Evolutionary conservation across 352 stramenopile species (phyloP).

Genomic region (Saprolegnia diclina): DNA sequence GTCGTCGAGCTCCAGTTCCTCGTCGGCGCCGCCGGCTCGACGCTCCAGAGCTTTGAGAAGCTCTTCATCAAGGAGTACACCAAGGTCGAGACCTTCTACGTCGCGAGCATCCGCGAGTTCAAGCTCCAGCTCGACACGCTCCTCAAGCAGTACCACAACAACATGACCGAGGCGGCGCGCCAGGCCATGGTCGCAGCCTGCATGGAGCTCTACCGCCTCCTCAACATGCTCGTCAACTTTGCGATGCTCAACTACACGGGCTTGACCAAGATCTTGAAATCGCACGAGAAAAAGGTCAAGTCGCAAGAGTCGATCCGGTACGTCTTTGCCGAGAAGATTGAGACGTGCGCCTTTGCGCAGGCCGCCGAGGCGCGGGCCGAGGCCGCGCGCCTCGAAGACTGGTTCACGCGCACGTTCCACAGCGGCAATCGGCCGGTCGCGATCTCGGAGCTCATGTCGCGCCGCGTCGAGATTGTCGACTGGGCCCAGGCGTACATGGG

Average conservation of each 20-base stretch:
- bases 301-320: slow-evolving; percentile 39
- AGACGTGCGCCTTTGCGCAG: slow-evolving; percentile 49
- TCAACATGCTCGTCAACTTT: slow-evolving; percentile 95
- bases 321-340: slow-evolving; percentile 47
- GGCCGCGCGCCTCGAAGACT: slow-evolving; percentile 48
- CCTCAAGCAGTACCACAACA: slow-evolving; percentile 52
- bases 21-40: slow-evolving; percentile 27
- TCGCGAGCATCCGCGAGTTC: slow-evolving; percentile 74
- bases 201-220: slow-evolving; percentile 89
- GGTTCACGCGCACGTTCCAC: slow-evolving; percentile 72
- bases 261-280: slow-evolving; percentile 98
- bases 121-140: slow-evolving; percentile 80
- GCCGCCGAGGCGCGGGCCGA: slow-evolving; percentile 46
- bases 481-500: slow-evolving; percentile 80
- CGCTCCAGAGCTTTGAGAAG: slow-evolving; percentile 66
- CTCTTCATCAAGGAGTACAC: slow-evolving; percentile 69
- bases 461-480: slow-evolving; percentile 64
- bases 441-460: slow-evolving; percentile 73
- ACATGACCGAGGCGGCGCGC: slow-evolving; percentile 42
- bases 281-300: slow-evolving; percentile 88
- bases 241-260: slow-evolving; percentile 97
- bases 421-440: slow-evolving; percentile 65
- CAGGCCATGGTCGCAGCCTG: slow-evolving; percentile 92
- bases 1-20: slow-evolving; percentile 28
- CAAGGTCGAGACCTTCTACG: slow-evolving; percentile 92